A percentile compares a stretch with the other conserved stretches of the same genome.
Conservation (phyloP, 2,329 filamentous ascomycete genomes). For the Botrytis elliptica region DNA sequence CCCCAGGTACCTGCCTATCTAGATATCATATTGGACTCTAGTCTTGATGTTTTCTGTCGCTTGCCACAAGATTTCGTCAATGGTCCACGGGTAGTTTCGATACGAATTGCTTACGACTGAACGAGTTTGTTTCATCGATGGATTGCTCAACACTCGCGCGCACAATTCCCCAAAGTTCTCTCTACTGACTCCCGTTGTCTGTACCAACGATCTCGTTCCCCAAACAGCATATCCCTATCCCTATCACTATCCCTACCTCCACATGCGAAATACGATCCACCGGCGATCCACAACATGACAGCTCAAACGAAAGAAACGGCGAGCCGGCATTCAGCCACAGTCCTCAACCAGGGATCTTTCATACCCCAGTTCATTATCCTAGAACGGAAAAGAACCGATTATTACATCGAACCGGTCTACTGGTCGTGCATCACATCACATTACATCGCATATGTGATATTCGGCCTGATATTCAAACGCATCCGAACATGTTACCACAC, state of each 20-base stretch:
- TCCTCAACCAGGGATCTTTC: neutral
- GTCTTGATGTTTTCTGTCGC: neutral
- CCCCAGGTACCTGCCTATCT: neutral
- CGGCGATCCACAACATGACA: neutral
- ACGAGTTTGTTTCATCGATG: neutral
- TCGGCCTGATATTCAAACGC: neutral
- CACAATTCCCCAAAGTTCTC: neutral
- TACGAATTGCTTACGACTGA: neutral
- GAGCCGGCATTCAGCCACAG: conserved; percentile 1
- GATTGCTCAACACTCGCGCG: neutral
- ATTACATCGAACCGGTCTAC: neutral
- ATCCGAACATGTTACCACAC: neutral
- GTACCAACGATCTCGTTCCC: neutral
- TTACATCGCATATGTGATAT: neutral
- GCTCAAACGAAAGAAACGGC: conserved; percentile 1
- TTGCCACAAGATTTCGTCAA: neutral
- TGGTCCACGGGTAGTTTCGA: neutral
- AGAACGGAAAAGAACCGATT: neutral
- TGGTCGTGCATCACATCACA: neutral
- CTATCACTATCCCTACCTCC: neutral
- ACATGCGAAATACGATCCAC: neutral
- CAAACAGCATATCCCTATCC: neutral
- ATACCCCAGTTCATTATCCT: neutral
- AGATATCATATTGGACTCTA: neutral
- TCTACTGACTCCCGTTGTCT: neutral